Base-by-base conservation (phyloP, 1,139 yeast genomes). In the Pichia sp. region DNA sequence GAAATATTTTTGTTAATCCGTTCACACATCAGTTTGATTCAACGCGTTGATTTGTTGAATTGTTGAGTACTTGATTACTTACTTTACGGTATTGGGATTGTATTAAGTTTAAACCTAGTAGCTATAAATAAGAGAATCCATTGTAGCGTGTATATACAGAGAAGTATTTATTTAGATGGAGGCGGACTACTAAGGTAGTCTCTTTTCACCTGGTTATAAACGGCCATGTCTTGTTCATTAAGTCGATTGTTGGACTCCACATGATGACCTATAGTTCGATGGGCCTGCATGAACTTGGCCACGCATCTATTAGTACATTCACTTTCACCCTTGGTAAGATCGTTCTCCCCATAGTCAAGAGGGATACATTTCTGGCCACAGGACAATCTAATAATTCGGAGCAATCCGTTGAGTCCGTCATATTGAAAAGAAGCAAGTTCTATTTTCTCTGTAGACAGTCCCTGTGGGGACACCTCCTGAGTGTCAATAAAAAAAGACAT, bases 301-400 rank as follows among this genome's bases (percentile, higher is more conserved):
- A 85, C 90, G 70, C 96, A 87, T 55, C 96, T 71, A 67, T 87
- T 95, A 5, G 84, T 70, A 66, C 96, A 88, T 50, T 79, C 75
- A 58, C 73, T 70, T 65, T 88, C 96, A 30, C 95, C 96, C 60
- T 87, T 87, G 55, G 80, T 79, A 51, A 88, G 71, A 38, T 90
- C 96, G 18, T 80, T 77, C 63, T 90, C 97, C 22, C 89, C 91
- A 68, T 86, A 90, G 52, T 75, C 77, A 27, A 80, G 82, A 10
- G 84, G 83, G 45, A 90, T 76, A 68, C 98, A 90, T 67, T 90
- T 90, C 53, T 69, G 13, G 3, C 52, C 54, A 47, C 69, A 66
- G 9, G 58, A 53, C 38, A 54, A 55, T 18, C 58, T 48, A 27
- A 66, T 56, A 1, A 63, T 58, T 39, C 58, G 55, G 33, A 62